Conservation (phyloP, 805 yeast species). For the Phaffomyces opuntiae region DNA sequence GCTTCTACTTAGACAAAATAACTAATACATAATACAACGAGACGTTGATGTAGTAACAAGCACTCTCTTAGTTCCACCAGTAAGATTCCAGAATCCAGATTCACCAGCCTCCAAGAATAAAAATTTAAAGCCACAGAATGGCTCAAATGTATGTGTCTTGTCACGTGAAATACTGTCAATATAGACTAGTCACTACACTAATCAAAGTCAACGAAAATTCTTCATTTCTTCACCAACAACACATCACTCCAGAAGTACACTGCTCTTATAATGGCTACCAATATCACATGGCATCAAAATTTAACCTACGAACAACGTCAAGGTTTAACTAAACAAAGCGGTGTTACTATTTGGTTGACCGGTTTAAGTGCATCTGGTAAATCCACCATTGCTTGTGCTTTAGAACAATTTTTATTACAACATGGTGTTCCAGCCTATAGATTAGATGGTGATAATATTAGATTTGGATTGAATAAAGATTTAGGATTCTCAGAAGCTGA, state of each 20-base stretch:
- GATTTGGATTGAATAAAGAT: conserved; percentile 94
- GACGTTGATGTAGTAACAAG: too few relatives aligned
- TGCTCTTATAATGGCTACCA: conserved; percentile 65
- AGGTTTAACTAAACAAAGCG: conserved; percentile 65
- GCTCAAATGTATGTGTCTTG: conserved; percentile 4
- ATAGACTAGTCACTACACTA: neutral
- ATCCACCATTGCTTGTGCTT: conserved; percentile 86
- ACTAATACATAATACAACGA: too few relatives aligned
- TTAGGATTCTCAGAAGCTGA: conserved; percentile 88
- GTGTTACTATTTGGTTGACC: conserved; percentile 91
- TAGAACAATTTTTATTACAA: conserved; percentile 74
- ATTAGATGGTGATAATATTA: conserved; percentile 88
- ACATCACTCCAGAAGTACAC: too few relatives aligned
- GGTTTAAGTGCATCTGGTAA: conserved; percentile 95
- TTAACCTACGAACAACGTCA: conserved; percentile 78
- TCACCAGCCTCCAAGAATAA: neutral
- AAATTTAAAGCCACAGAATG: conserved; percentile 9
- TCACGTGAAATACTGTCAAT: conserved; percentile 26
- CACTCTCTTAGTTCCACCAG: neutral
- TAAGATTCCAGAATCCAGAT: too few relatives aligned
- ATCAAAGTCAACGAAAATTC: neutral
- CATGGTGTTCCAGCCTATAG: conserved; percentile 73
- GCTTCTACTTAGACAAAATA: conserved; percentile 5
- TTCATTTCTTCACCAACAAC: neutral
- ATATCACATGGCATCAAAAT: conserved; percentile 94